phyloP scores from a whole-genome alignment of 2,329 filamentous ascomycete genomes.

The Fusarium sp. region DNA sequence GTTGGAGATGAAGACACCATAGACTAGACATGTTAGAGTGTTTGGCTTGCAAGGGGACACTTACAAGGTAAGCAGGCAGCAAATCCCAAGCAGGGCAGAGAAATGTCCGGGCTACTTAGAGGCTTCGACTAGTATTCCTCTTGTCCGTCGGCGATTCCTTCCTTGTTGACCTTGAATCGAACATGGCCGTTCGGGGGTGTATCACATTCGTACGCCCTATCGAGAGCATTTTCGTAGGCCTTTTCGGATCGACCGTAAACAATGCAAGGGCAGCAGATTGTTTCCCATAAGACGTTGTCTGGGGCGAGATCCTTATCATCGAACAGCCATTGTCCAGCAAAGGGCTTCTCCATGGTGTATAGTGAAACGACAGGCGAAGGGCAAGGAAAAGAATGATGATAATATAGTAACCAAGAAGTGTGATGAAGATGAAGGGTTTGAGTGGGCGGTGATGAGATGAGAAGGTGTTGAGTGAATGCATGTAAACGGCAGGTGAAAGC shows the following conservation, averaged over 20 bases:
- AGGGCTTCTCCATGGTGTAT: neutral
- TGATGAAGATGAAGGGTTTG: neutral
- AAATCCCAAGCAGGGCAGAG: neutral
- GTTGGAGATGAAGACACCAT: conserved; percentile 39
- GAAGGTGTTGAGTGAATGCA: neutral
- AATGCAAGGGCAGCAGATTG: neutral
- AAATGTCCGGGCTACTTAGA: neutral
- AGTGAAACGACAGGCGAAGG: neutral
- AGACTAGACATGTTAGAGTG: conserved; percentile 38
- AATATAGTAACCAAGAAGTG: neutral
- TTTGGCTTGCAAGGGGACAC: neutral
- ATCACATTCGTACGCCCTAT: neutral
- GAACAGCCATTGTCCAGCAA: neutral
- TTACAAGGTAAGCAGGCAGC: conserved; percentile 41
- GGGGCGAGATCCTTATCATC: neutral
- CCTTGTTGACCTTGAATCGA: neutral
- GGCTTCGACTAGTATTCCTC: neutral
- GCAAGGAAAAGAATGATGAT: neutral
- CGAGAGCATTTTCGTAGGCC: neutral
- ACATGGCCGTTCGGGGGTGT: neutral
- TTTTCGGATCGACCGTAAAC: neutral
- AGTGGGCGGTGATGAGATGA: neutral
- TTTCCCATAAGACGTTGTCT: neutral
- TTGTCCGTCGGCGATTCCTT: neutral
- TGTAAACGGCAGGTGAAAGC: neutral